These are phyloP conservation scores for Daldinia caldariorum DNA, from an alignment of 495 filamentous ascomycete species.

Conservation along the genomic window DNA sequence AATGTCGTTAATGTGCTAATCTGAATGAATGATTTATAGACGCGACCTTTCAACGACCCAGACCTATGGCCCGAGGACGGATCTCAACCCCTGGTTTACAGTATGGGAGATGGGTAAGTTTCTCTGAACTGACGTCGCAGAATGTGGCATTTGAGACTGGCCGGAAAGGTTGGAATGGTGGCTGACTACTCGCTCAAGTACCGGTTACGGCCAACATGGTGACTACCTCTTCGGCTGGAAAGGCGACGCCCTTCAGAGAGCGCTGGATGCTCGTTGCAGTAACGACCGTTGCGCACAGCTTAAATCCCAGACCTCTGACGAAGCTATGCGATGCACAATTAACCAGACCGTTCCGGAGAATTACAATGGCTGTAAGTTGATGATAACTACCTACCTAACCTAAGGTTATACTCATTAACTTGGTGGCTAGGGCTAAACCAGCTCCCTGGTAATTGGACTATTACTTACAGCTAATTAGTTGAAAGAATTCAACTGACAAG, in stretches of 20 bases:
- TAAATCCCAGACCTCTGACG: slow-evolving; percentile 50
- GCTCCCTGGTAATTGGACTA: slow-evolving; percentile 41
- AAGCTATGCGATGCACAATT: slow-evolving; percentile 53
- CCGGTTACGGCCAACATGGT: slow-evolving; percentile 57
- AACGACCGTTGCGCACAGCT: slow-evolving; percentile 50
- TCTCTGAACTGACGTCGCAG: not conserved
- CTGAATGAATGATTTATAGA: slow-evolving; percentile 4
- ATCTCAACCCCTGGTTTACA: slow-evolving; percentile 58
- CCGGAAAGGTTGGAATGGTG: not conserved
- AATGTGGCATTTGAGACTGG: no score
- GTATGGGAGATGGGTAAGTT: slow-evolving; percentile 55
- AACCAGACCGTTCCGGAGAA: slow-evolving; percentile 52
- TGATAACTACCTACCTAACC: no score
- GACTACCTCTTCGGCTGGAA: slow-evolving; percentile 63
- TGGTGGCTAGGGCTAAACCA: slow-evolving; percentile 32
- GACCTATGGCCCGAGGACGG: slow-evolving; percentile 53
- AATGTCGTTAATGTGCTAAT: not conserved
- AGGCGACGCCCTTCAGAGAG: slow-evolving; percentile 53
- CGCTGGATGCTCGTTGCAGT: slow-evolving; percentile 54
- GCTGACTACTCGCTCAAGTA: slow-evolving; percentile 30
- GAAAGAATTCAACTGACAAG: not conserved
- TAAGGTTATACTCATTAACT: slow-evolving; percentile 9
- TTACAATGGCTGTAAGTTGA: slow-evolving; percentile 55
- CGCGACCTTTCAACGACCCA: slow-evolving; percentile 49
- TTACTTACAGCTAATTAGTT: slow-evolving; percentile 29